These are phyloP conservation scores for Begonia loranthoides DNA, from an alignment of 306 rosid genomes.

Conservation along the genomic window DNA sequence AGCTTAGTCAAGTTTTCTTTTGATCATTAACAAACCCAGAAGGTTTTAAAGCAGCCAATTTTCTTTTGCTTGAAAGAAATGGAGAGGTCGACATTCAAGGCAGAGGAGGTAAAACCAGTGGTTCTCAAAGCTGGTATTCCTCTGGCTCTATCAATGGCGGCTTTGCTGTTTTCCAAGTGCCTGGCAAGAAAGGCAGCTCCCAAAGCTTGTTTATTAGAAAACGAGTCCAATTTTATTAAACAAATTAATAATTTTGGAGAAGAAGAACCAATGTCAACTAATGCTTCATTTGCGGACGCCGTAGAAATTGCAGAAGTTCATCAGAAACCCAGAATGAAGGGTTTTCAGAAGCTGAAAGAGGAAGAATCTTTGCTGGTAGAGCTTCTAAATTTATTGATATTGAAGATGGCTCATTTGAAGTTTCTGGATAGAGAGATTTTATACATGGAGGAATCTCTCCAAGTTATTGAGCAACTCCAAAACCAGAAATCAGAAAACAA, in stretches of 20 bases:
- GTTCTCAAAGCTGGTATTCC: slow-evolving; percentile 63
- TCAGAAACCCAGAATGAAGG: slow-evolving; percentile 11
- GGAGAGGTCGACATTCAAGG: slow-evolving; percentile 32
- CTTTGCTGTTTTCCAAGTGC: slow-evolving; percentile 39
- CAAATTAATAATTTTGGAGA: slow-evolving; percentile 8
- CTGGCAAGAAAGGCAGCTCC: slow-evolving; percentile 26
- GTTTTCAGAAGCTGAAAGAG: slow-evolving; percentile 48
- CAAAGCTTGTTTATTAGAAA: slow-evolving; percentile 12
- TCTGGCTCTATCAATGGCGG: slow-evolving; percentile 45
- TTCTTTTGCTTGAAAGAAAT: slow-evolving; percentile 8
- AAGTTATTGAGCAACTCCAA: slow-evolving; percentile 27
- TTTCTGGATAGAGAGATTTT: slow-evolving; percentile 45
- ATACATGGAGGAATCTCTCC: slow-evolving; percentile 27
- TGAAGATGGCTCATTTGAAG: slow-evolving; percentile 31
- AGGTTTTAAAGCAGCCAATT: slow-evolving; percentile 3
- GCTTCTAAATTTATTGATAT: slow-evolving; percentile 24
- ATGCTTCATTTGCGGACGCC: slow-evolving; percentile 4
- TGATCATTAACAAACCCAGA: not conserved
- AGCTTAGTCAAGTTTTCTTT: too few species aligned
- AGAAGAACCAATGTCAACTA: slow-evolving; percentile 4
- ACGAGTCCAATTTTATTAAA: slow-evolving; percentile 11
- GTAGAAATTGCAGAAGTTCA: slow-evolving; percentile 6
- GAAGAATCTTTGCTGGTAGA: slow-evolving; percentile 31
- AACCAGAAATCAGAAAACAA: slow-evolving; percentile 34
- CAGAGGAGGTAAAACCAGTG: slow-evolving; percentile 25